phyloP scores from a whole-genome alignment of 1,284 basidiomycete species.

The Dichomitus squalens region DNA sequence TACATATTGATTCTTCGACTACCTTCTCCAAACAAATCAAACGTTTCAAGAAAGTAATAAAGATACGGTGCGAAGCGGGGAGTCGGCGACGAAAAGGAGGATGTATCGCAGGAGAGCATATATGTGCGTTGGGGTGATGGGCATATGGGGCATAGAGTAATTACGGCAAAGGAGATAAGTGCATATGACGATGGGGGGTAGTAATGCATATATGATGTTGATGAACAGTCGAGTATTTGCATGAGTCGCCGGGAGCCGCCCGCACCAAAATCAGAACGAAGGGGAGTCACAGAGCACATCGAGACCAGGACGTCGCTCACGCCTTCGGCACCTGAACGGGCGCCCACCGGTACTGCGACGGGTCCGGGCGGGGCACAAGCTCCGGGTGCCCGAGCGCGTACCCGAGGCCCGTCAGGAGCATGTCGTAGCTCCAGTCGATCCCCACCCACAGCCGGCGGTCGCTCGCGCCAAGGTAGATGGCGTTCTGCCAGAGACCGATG shows the following conservation, averaged over 20 bases:
- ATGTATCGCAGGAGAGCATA: not conserved
- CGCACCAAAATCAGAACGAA: conserved; percentile 1
- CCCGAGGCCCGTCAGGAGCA: conserved; percentile 49
- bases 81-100: not conserved
- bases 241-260: not conserved
- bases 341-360: not conserved
- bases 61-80: conserved; percentile 14
- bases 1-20: not conserved
- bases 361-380: conserved; percentile 14
- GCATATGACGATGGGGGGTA: not conserved
- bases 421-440: conserved; percentile 59
- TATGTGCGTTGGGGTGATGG: not conserved
- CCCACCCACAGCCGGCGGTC: conserved; percentile 58
- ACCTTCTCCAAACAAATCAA: not conserved
- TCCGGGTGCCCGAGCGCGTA: conserved; percentile 15
- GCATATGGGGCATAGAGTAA: not conserved
- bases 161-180: not conserved
- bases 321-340: conserved; percentile 1
- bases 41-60: conserved; percentile 17
- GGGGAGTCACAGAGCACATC: not conserved
- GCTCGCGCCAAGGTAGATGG: conserved; percentile 59
- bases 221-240: not conserved
- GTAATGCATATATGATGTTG: not conserved
- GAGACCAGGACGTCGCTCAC: not conserved
- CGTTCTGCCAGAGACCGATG: conserved; percentile 65